These are phyloP conservation scores for Auricularia heimuer DNA, from an alignment of 768 basidiomycete species.

Conservation along the genomic window DNA sequence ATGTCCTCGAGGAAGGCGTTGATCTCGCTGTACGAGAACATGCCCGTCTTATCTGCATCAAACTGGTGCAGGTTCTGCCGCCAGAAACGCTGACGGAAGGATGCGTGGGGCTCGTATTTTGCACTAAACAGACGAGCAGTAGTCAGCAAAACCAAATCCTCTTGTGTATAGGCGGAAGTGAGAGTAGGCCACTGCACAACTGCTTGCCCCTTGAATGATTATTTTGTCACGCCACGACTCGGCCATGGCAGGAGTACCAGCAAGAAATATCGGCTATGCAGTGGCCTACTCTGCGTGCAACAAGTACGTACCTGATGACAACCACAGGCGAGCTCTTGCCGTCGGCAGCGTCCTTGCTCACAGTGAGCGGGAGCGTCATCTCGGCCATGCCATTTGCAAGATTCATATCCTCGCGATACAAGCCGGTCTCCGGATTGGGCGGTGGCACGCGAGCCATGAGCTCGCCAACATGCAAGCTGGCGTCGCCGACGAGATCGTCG, in stretches of 20 bases:
- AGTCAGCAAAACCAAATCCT: not conserved
- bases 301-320: not conserved
- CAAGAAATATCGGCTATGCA: not conserved
- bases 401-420: slow-evolving; percentile 10
- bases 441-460: slow-evolving; percentile 28
- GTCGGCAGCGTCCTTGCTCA: slow-evolving; percentile 24
- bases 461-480: slow-evolving; percentile 25
- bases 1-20: slow-evolving; percentile 39
- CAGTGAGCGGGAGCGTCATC: slow-evolving; percentile 24
- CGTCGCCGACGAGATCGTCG: slow-evolving; percentile 36
- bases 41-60: slow-evolving; percentile 31
- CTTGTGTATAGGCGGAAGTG: too few species aligned
- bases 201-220: too few species aligned
- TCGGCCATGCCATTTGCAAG: slow-evolving; percentile 32
- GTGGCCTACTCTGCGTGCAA: not conserved
- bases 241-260: too few species aligned
- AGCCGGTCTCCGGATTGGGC: slow-evolving; percentile 25
- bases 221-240: too few species aligned
- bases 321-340: slow-evolving; percentile 24
- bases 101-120: slow-evolving; percentile 37
- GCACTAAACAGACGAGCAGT: slow-evolving; percentile 16
- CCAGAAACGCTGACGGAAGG: slow-evolving; percentile 30
- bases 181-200: too few species aligned
- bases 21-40: slow-evolving; percentile 31
- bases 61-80: slow-evolving; percentile 32